phyloP scores from a whole-genome alignment of 306 rosid species.

The Lagenaria siceraria region DNA sequence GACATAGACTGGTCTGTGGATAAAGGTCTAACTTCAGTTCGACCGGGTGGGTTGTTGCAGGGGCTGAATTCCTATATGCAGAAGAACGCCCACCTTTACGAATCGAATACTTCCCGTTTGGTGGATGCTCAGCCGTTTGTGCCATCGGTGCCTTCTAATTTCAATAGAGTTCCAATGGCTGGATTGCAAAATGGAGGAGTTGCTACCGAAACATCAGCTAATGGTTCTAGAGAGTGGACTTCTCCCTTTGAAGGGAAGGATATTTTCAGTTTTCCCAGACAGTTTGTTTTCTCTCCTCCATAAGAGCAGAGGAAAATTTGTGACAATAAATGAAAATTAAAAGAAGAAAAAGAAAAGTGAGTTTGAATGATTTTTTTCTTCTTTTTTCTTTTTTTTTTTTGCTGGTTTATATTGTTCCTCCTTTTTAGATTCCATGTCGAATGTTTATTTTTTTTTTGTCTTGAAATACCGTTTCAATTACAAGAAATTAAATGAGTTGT shows the following conservation, averaged over 20 bases:
- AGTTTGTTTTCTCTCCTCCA: constrained; percentile 94
- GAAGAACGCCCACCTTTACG: constrained; percentile 35
- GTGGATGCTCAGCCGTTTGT: constrained; percentile 36
- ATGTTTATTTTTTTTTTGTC: constrained; percentile 10
- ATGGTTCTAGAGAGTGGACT: constrained; percentile 76
- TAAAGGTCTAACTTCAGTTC: constrained; percentile 37
- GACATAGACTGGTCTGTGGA: constrained; percentile 90
- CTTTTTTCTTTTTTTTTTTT: too few species aligned
- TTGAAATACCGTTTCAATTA: background rate
- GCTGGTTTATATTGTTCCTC: constrained; percentile 33
- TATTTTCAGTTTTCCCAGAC: constrained; percentile 88
- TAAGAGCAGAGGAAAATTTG: constrained; percentile 30
- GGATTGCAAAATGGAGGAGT: constrained; percentile 69
- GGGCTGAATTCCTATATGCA: constrained; percentile 57
- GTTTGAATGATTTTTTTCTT: constrained; percentile 40
- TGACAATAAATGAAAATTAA: constrained; percentile 29
- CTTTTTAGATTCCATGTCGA: constrained; percentile 38
- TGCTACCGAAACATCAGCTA: constrained; percentile 38
- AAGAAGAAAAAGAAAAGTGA: constrained; percentile 18
- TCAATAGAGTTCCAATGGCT: constrained; percentile 33
- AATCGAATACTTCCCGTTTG: constrained; percentile 43
- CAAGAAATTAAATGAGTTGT: too few species aligned
- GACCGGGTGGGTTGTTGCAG: constrained; percentile 51
- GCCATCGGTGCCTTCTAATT: constrained; percentile 47
- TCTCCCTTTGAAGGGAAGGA: constrained; percentile 97